These are phyloP conservation scores for Hypomyces rosellus DNA, from an alignment of 2,329 filamentous ascomycete species.

Conservation along the genomic window DNA sequence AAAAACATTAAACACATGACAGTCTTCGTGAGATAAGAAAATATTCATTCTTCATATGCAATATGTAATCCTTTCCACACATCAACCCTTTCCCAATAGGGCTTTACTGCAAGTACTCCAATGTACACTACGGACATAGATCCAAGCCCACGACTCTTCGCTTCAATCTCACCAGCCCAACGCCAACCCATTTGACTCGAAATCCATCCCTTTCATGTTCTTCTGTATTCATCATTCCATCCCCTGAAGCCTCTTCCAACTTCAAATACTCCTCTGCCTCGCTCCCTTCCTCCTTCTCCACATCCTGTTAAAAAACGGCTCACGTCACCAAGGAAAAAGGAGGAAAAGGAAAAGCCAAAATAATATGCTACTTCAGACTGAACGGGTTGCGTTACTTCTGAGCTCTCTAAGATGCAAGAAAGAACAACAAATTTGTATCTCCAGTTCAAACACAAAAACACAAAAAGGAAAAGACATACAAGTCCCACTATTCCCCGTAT, in stretches of 20 bases:
- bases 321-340: constrained; percentile 1
- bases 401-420: constrained; percentile 23
- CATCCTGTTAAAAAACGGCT: neutral
- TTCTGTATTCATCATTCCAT: neutral
- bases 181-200: neutral
- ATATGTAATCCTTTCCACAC: too few species aligned
- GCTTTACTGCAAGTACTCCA: constrained; percentile 6
- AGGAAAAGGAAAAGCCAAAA: constrained; percentile 7
- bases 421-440: constrained; percentile 10
- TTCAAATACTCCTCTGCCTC: neutral
- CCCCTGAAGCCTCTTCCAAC: neutral
- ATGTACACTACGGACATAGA: constrained; percentile 7
- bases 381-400: constrained; percentile 22
- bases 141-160: constrained; percentile 12
- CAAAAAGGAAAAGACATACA: constrained; percentile 16
- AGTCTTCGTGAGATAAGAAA: too few species aligned
- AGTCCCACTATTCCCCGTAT: constrained; percentile 15
- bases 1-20: constrained; percentile 1
- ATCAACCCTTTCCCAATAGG: constrained; percentile 1
- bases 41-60: too few species aligned
- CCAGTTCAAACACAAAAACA: constrained; percentile 10
- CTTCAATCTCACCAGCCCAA: constrained; percentile 7
- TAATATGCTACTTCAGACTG: constrained; percentile 17
- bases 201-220: neutral
- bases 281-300: neutral